phyloP scores from a whole-genome alignment of 225 moss, liverwort and hornwort genomes.

The Thuidium tamariscinum region DNA sequence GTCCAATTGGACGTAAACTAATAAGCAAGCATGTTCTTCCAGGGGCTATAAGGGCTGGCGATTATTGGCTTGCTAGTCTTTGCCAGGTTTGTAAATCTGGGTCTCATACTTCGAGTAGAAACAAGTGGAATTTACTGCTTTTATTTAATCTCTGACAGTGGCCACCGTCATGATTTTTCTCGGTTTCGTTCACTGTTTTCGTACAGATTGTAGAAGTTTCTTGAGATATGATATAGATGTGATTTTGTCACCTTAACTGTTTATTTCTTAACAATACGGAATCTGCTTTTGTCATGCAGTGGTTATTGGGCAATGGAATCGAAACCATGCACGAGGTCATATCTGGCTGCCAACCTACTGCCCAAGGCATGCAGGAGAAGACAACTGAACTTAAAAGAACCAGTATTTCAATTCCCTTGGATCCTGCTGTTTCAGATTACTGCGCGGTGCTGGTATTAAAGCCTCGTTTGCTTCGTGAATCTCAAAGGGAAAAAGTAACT shows the following conservation, averaged over 20 bases:
- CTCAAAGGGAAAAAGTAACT: conserved; percentile 28
- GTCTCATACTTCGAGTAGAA: background rate
- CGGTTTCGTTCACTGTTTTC: background rate
- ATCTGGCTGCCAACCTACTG: conserved; percentile 13
- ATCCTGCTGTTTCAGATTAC: conserved; percentile 67
- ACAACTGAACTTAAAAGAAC: background rate
- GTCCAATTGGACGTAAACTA: conserved; percentile 62
- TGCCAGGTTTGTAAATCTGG: conserved; percentile 57
- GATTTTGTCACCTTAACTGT: background rate
- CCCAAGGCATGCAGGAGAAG: background rate
- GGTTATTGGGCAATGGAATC: conserved; percentile 77
- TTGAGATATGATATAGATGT: background rate
- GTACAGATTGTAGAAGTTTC: background rate
- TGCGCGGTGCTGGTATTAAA: conserved; percentile 67
- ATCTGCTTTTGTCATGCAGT: conserved; percentile 41
- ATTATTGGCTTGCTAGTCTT: conserved; percentile 93
- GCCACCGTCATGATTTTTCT: background rate
- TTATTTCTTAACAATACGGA: background rate
- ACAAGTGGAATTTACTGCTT: background rate
- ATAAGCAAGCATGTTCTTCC: conserved; percentile 77
- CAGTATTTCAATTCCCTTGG: conserved; percentile 42
- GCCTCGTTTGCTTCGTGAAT: conserved; percentile 57
- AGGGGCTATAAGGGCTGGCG: conserved; percentile 43
- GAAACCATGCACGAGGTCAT: conserved; percentile 69
- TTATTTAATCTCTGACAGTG: background rate